Evolutionary conservation across 768 basidiomycete species (phyloP).

Genomic region (Lentinula edodes): DNA sequence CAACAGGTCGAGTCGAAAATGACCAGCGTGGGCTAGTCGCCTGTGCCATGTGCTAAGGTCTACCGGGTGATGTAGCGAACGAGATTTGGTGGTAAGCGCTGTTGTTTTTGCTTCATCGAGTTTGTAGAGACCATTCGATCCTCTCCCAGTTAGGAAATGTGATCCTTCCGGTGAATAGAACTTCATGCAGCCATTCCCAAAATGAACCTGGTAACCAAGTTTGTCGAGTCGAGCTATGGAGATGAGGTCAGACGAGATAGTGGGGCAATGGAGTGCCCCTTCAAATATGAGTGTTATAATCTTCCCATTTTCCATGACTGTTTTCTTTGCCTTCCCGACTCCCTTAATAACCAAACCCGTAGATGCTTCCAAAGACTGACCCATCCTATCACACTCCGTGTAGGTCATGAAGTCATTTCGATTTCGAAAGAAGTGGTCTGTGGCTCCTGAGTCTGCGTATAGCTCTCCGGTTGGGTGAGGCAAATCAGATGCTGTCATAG

Average conservation of each 20-base stretch:
- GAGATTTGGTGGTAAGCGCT: slow-evolving; percentile 4
- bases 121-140: not conserved
- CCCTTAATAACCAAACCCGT: slow-evolving; percentile 16
- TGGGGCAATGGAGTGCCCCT: slow-evolving; percentile 20
- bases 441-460: slow-evolving; percentile 17
- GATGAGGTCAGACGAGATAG: slow-evolving; percentile 20
- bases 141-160: not conserved
- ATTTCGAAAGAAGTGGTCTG: slow-evolving; percentile 19
- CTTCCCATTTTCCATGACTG: slow-evolving; percentile 3
- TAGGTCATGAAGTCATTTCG: slow-evolving; percentile 13
- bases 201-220: slow-evolving; percentile 9
- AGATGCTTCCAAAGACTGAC: slow-evolving; percentile 7
- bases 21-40: slow-evolving; percentile 12
- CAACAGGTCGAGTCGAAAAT: not conserved
- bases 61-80: slow-evolving; percentile 13
- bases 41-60: slow-evolving; percentile 22
- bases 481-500: not conserved
- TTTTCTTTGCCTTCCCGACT: slow-evolving; percentile 13
- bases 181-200: slow-evolving; percentile 8
- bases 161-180: not conserved
- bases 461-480: not conserved
- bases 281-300: slow-evolving; percentile 11
- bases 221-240: slow-evolving; percentile 15
- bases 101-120: not conserved
- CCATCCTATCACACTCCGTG: not conserved